Evolutionary conservation across 139 green algal species (phyloP), one percentile per base, ranked within the genome.

Genomic region (Yamagishiella unicocca): DNA sequence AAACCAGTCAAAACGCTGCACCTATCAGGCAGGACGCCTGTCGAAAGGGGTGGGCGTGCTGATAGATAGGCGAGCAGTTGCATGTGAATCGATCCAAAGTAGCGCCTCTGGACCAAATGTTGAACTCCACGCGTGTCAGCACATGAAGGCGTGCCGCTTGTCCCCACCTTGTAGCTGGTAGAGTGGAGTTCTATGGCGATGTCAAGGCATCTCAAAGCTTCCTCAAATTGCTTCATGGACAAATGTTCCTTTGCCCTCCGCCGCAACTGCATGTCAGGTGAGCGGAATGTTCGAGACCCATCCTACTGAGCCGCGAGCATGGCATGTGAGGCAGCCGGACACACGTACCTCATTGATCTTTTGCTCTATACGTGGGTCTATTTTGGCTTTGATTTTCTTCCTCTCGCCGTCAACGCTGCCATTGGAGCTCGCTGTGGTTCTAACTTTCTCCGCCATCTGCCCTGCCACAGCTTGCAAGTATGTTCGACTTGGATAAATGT

Each of bases 181-280:
- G 82, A 88, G 27, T 93, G 84, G 35, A 93, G 68, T 24, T 93
- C 90, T 9, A 93, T 88, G 27, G 90, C 90, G 0, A 90, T 55
- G 45, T 93, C 90, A 1, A 93, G 45, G 50, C 85, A 89, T 6
- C 31, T 58, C 14, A 93, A 83, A 0, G 90, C 86, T 42, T 93
- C 90, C 10, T 71, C 33, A 38, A 87, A 91, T 40, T 91, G 62
- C 62, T 87, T 83, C 43, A 67, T 22, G 0, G 74, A 68, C 1
- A 91, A 64, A 31, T 91, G 64, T 21, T 76, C 50, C 58, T 91
- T 91, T 14, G 81, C 87, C n/a, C 76, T 71, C 0, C 54, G 7
- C 2, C 87, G 73, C 0, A 91, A 62, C 74, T 90, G 79, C 71
- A 14, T 74, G 66, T 29, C 66, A 17, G 66, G 66, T 19, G 17